Conservation (phyloP, 805 yeast genomes). For the Metschnikowia cubensis region DNA sequence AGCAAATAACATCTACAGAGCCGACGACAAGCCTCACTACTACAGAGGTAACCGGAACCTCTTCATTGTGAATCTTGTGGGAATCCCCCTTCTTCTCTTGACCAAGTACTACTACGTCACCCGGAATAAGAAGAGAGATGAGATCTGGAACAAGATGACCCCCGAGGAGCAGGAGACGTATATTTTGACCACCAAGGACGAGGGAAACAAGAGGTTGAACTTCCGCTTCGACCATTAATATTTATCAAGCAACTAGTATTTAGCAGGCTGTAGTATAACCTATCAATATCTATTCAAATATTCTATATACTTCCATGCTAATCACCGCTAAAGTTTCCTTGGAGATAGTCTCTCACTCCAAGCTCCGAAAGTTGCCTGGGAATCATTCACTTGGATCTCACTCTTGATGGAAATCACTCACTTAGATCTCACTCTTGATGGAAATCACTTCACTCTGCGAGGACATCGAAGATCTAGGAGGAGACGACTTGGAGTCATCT, state of each 20-base stretch:
- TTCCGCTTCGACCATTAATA: conserved; percentile 30
- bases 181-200: conserved; percentile 41
- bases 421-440: neutral
- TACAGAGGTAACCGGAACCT: conserved; percentile 50
- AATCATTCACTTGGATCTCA: too few species aligned
- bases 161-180: conserved; percentile 49
- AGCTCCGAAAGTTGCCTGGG: too few species aligned
- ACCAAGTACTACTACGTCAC: conserved; percentile 36
- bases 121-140: conserved; percentile 43
- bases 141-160: conserved; percentile 49
- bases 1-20: conserved; percentile 53
- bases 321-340: too few species aligned
- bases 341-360: too few species aligned
- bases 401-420: too few species aligned
- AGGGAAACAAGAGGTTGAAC: conserved; percentile 59
- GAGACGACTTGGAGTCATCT: neutral
- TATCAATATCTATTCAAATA: too few species aligned
- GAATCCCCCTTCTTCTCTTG: conserved; percentile 17
- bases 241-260: too few species aligned
- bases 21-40: conserved; percentile 57
- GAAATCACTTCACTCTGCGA: neutral
- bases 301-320: too few species aligned
- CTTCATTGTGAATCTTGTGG: conserved; percentile 27
- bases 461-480: conserved; percentile 1
- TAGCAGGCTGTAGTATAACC: too few species aligned